Evolutionary conservation across 331 rosid genomes (phyloP).

Genomic region (Quercus phellos): DNA sequence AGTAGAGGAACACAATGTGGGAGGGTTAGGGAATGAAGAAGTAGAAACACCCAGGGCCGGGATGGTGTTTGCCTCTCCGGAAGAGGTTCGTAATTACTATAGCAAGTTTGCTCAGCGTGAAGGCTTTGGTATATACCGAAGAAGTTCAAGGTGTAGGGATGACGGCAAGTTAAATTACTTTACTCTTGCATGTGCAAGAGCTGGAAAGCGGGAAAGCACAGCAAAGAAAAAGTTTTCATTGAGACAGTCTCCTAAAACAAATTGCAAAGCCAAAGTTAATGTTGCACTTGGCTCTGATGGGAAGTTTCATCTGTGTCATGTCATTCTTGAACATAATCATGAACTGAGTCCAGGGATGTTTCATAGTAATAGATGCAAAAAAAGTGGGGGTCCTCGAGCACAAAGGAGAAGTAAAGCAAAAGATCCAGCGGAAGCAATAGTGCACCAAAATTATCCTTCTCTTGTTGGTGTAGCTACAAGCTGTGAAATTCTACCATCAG

Average conservation of each 20-base stretch:
- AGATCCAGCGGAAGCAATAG: neutral
- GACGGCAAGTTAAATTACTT: constrained; percentile 18
- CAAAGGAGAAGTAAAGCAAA: neutral
- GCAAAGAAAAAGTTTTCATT: neutral
- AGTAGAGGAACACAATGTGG: neutral
- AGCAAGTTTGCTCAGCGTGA: constrained; percentile 5
- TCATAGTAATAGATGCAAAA: constrained; percentile 5
- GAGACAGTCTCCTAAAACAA: constrained; percentile 11
- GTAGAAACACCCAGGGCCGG: neutral
- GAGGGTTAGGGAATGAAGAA: neutral
- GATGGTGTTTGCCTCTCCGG: constrained; percentile 13
- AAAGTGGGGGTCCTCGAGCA: constrained; percentile 7
- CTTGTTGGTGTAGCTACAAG: neutral
- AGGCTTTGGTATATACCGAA: constrained; percentile 16
- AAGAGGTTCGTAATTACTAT: constrained; percentile 14
- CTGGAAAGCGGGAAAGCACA: constrained; percentile 5
- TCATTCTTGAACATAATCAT: too few species aligned
- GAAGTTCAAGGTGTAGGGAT: constrained; percentile 20
- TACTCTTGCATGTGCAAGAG: constrained; percentile 15
- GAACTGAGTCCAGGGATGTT: too few species aligned
- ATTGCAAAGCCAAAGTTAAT: constrained; percentile 19
- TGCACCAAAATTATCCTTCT: neutral
- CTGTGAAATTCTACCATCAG: neutral
- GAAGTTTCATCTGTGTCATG: neutral
- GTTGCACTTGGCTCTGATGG: constrained; percentile 10